Percentiles rank a stretch among this genome's conserved stretches.
Conservation (phyloP, 1,139 yeast genomes). For the Diutina siamensis region DNA sequence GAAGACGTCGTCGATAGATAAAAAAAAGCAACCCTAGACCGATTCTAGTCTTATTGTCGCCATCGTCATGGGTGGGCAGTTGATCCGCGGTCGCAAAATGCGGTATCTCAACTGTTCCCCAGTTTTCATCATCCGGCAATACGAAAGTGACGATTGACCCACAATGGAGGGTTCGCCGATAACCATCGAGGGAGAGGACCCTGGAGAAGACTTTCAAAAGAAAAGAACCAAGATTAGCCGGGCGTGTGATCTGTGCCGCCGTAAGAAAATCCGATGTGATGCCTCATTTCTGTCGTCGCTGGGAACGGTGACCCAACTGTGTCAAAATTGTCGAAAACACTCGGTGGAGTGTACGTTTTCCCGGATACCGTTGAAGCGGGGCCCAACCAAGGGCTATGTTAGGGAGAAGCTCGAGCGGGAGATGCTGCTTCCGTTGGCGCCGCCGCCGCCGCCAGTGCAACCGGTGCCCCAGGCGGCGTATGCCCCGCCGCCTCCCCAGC, state of each 20-base stretch:
- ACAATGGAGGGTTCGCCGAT: not conserved
- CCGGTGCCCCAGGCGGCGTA: not conserved
- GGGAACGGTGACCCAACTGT: conserved; percentile 34
- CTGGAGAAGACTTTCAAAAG: conserved; percentile 19
- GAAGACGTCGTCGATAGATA: too few relatives aligned
- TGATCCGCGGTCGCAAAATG: not conserved
- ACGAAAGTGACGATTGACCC: not conserved
- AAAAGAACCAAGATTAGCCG: conserved; percentile 57
- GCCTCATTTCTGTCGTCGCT: conserved; percentile 36
- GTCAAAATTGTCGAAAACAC: conserved; percentile 46
- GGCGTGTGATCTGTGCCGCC: conserved; percentile 59
- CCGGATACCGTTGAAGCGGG: conserved; percentile 61
- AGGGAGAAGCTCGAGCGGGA: conserved; percentile 15
- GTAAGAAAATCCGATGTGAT: conserved; percentile 54
- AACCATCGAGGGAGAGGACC: not conserved
- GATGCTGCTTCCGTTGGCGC: not conserved
- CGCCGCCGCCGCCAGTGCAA: not conserved
- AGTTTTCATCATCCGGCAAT: not conserved
- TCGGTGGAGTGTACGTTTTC: conserved; percentile 50
- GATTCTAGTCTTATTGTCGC: too few relatives aligned
- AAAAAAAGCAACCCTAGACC: too few relatives aligned
- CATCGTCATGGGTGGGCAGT: too few relatives aligned
- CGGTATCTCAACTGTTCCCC: not conserved
- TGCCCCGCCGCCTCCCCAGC: not conserved
- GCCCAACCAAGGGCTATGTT: conserved; percentile 64